These are phyloP conservation scores for Symbiodinium natans DNA, from an alignment of 73 alveolate genomes.

Conservation along the genomic window DNA sequence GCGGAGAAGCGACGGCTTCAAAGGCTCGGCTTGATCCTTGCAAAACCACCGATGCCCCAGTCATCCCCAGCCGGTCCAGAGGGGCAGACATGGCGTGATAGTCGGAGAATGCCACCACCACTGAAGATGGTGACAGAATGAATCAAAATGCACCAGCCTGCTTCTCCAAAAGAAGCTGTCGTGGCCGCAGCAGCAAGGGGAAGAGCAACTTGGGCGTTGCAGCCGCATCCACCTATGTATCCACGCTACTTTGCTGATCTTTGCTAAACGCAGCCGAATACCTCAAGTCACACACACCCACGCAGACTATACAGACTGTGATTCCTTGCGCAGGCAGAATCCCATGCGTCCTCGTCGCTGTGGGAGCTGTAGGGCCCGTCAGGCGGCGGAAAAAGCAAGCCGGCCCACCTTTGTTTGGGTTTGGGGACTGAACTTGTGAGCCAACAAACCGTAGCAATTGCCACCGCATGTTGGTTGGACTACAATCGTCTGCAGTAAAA, in stretches of 20 bases:
- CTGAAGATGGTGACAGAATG: too few relatives aligned
- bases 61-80: not conserved
- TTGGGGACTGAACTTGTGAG: too few relatives aligned
- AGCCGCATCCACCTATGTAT: not conserved
- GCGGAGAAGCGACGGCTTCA: conserved; percentile 29
- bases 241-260: too few relatives aligned
- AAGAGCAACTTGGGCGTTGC: conserved; percentile 47
- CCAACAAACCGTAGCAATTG: too few relatives aligned
- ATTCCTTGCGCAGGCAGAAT: not conserved
- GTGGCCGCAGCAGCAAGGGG: conserved; percentile 61
- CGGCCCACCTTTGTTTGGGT: conserved; percentile 63
- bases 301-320: too few relatives aligned
- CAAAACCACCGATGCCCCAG: not conserved
- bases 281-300: too few relatives aligned
- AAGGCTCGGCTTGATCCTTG: not conserved
- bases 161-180: not conserved
- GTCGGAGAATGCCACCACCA: too few relatives aligned
- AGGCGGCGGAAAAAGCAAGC: conserved; percentile 31
- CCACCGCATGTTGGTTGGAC: too few relatives aligned
- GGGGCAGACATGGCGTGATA: not conserved
- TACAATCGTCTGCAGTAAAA: too few relatives aligned
- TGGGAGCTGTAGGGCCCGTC: conserved; percentile 28
- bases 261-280: too few relatives aligned
- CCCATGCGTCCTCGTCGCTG: not conserved
- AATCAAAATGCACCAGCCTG: conserved; percentile 14